Conservation (phyloP, 1,284 basidiomycete species). For the Ceratobasidium sp. region DNA sequence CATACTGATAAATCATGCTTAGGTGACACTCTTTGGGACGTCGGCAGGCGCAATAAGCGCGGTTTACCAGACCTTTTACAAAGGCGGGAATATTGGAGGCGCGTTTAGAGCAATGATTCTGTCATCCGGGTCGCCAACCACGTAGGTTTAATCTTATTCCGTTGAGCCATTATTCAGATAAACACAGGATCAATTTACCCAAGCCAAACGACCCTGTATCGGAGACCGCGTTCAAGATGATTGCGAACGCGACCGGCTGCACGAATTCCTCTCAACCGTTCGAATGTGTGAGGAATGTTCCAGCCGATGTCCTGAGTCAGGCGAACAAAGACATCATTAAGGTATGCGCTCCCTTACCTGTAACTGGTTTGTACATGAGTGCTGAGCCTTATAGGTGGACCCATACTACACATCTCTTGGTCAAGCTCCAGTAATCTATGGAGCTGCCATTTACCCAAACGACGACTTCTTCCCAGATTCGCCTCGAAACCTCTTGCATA, state of each 20-base stretch:
- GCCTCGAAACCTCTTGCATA: slow-evolving; percentile 50
- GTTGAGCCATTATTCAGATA: too few relatives aligned
- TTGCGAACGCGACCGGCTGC: slow-evolving; percentile 11
- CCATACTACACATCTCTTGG: not conserved
- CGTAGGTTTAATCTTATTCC: slow-evolving; percentile 12
- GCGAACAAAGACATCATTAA: slow-evolving; percentile 13
- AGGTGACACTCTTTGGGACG: slow-evolving; percentile 52
- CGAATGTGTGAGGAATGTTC: slow-evolving; percentile 18
- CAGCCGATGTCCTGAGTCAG: not conserved
- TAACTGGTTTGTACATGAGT: not conserved
- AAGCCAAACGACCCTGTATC: not conserved
- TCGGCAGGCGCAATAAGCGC: slow-evolving; percentile 53
- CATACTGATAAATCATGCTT: not conserved
- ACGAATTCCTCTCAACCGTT: not conserved
- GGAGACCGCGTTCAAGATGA: not conserved
- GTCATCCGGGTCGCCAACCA: slow-evolving; percentile 45
- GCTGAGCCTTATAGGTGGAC: not conserved
- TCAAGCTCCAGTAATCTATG: slow-evolving; percentile 2
- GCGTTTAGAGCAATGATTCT: slow-evolving; percentile 47
- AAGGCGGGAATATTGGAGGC: slow-evolving; percentile 45
- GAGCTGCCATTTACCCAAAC: not conserved
- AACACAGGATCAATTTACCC: slow-evolving; percentile 10
- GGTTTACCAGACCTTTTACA: slow-evolving; percentile 49
- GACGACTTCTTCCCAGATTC: slow-evolving; percentile 51
- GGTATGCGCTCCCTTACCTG: not conserved